Conservation (phyloP, 441 rosid genomes). For the Populus hybrid region DNA sequence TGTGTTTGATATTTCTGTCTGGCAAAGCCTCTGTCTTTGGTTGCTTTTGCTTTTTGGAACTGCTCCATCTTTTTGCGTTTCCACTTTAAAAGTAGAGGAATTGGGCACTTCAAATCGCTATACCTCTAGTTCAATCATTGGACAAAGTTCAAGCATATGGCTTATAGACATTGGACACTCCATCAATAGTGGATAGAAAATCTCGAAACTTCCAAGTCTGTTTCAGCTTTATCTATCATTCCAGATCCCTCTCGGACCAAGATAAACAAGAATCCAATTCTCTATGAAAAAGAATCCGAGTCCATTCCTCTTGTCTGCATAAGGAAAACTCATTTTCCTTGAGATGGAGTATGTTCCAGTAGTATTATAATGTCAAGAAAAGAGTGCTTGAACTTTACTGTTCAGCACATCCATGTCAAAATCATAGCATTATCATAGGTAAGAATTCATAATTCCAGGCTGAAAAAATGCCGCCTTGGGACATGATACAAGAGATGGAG, state of each 20-base stretch:
- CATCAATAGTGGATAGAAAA: no score
- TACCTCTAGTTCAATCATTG: no score
- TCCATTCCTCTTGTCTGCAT: background rate
- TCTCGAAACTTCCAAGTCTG: no score
- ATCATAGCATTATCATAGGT: background rate
- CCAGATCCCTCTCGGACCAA: no score
- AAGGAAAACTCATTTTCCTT: background rate
- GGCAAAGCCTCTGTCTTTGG: background rate
- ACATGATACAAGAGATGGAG: background rate
- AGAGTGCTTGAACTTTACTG: background rate
- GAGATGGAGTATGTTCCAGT: no score
- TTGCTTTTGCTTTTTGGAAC: background rate
- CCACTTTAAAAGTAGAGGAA: background rate
- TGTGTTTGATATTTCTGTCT: background rate
- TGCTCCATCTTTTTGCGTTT: background rate
- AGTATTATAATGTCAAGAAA: background rate
- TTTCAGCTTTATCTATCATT: no score
- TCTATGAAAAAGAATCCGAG: no score
- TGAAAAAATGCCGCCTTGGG: constrained; percentile 31
- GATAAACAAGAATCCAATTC: background rate
- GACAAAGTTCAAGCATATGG: no score
- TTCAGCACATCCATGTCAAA: no score
- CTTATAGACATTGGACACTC: no score
- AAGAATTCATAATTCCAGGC: constrained; percentile 18
- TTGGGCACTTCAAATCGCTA: no score